Base-by-base conservation (phyloP, 805 yeast genomes). In the Kazachstania kunashirensis region DNA sequence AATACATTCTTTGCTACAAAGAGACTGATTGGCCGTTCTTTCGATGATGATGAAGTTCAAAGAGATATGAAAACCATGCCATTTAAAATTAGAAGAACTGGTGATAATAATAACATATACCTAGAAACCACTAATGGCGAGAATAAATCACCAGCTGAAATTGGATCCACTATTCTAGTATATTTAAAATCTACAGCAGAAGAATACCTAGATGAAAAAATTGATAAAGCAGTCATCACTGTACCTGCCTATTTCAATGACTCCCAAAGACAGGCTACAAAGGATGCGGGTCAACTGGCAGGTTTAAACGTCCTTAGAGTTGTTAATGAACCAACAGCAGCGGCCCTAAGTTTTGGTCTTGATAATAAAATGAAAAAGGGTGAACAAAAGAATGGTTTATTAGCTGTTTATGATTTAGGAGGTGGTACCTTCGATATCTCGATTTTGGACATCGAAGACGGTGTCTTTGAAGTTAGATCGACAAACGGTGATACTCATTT, bases 371-470 rank as follows among this genome's bases (percentile, higher is more conserved):
- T 70, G 49, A 65, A 68, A 37, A 27, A 29, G 12, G 61, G 59
- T 30, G 25, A 25, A 26, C 41, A 48, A 34, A 52, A 57, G 30
- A 42, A 52, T 20, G 68, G 68, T 4, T 47, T 66, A 17, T 59
- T 67, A 31, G 71, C 71, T 9, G 71, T 67, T 29, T 82, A 78
- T 52, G 94, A 82, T 61, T 68, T 82, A 47, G 92, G 92, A 48
- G 92, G 92, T 41, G 92, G 92, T 42, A 82, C 92, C 28, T 82
- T 82, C 59, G 94, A 82, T 62, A 80, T 82, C 31, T 80, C 89
- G 12, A 68, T 82, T 39, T 63, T 82, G 45, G 84, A 81, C 47
- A 80, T 82, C 41, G 89, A 79, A 50, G 82, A 75, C 48, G 84
- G 86, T 44, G 84, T 82, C 11, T 81, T 82, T 55, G 88, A 81